Percentiles rank a stretch among this genome's conserved stretches.
phyloP scores from a whole-genome alignment of 23 red algal genomes.

The Cyanidiococcus yangmingshanensis region DNA sequence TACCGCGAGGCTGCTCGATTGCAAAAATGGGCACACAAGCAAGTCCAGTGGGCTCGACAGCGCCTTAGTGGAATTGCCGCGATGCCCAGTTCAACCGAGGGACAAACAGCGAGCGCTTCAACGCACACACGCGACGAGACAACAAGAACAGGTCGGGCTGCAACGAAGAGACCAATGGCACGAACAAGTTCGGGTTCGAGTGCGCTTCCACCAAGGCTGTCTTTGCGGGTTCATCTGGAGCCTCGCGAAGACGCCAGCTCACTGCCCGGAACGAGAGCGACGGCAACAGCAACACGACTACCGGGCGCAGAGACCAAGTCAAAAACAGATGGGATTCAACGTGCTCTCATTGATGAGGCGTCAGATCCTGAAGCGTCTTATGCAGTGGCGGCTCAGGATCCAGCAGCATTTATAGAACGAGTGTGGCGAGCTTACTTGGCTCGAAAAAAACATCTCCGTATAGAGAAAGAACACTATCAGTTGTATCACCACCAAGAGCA shows the following conservation, averaged over 20 bases:
- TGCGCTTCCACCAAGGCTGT: neutral
- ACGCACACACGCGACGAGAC: neutral
- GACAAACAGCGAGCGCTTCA: neutral
- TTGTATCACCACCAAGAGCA: neutral
- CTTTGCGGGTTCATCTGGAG: neutral
- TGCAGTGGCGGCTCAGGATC: slow-evolving; percentile 16
- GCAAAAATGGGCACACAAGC: neutral
- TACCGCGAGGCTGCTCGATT: slow-evolving; percentile 50
- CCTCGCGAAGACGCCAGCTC: neutral
- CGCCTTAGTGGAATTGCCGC: neutral
- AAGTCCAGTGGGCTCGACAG: neutral
- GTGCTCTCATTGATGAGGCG: neutral
- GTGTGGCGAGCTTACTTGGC: slow-evolving; percentile 1
- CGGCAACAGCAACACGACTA: neutral
- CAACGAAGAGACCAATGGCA: neutral
- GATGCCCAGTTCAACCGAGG: neutral
- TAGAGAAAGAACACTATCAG: neutral
- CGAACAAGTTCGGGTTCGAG: neutral
- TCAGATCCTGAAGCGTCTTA: neutral
- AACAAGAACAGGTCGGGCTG: neutral
- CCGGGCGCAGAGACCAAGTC: neutral
- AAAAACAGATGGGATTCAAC: neutral
- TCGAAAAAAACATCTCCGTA: neutral
- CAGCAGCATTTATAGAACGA: neutral
- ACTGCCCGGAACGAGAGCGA: neutral